Evolutionary conservation across 306 rosid genomes (phyloP).

Genomic region (Abrus pulchellus): DNA sequence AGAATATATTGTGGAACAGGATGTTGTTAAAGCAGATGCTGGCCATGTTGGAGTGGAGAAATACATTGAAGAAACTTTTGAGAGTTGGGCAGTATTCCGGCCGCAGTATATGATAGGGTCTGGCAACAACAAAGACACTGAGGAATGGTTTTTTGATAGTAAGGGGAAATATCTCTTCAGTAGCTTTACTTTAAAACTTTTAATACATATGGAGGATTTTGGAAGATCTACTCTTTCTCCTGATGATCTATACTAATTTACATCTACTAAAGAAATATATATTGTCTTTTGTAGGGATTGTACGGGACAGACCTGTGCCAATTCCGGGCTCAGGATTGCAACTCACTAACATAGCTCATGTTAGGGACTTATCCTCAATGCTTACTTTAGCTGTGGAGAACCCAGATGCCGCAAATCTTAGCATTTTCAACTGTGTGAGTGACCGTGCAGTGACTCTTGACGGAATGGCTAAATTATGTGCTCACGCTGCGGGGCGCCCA

Average conservation of each 20-base stretch:
- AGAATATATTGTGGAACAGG: slow-evolving; percentile 56
- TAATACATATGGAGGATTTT: slow-evolving; percentile 4
- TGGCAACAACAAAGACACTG: slow-evolving; percentile 98
- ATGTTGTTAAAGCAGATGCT: slow-evolving; percentile 85
- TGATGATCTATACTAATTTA: not conserved
- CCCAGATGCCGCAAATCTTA: slow-evolving; percentile 70
- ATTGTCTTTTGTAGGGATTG: slow-evolving; percentile 70
- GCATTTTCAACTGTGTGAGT: slow-evolving; percentile 81
- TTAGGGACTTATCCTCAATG: slow-evolving; percentile 84
- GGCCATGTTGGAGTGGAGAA: slow-evolving; percentile 93
- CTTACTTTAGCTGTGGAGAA: slow-evolving; percentile 88
- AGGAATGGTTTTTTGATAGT: slow-evolving; percentile 98
- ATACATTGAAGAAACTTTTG: slow-evolving; percentile 73
- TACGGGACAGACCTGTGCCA: slow-evolving; percentile 84
- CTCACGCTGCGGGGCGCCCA: slow-evolving; percentile 87
- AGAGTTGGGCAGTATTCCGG: slow-evolving; percentile 78
- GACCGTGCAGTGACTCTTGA: slow-evolving; percentile 90
- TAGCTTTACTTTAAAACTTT: not conserved
- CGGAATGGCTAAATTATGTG: slow-evolving; percentile 92
- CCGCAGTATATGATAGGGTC: slow-evolving; percentile 96
- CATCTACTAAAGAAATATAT: not conserved
- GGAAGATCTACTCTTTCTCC: not conserved
- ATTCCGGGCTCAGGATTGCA: slow-evolving; percentile 95
- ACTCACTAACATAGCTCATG: slow-evolving; percentile 87
- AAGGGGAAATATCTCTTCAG: slow-evolving; percentile 45